These are phyloP conservation scores for Calamus simplicifolius DNA, from an alignment of 176 grass and related monocot genomes.

Conservation along the genomic window DNA sequence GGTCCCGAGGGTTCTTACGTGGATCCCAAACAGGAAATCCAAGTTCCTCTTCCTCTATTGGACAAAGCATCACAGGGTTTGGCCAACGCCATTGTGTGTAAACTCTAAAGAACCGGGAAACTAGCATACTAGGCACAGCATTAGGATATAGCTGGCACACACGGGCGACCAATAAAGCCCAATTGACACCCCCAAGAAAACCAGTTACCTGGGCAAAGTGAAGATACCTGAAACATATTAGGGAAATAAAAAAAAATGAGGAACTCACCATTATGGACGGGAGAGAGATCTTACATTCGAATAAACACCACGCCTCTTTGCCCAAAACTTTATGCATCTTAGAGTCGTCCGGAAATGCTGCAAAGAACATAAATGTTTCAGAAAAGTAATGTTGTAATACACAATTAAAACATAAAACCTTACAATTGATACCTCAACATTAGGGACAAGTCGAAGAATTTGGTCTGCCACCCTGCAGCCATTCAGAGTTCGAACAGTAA, in stretches of 20 bases:
- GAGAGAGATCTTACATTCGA: slow-evolving; percentile 48
- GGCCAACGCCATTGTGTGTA: slow-evolving; percentile 49
- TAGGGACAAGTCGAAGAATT: slow-evolving; percentile 93
- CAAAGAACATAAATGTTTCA: not conserved
- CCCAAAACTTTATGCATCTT: slow-evolving; percentile 91
- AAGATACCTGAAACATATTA: not conserved
- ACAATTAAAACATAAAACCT: not conserved
- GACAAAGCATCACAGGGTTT: slow-evolving; percentile 26
- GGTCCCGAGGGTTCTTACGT: slow-evolving; percentile 81
- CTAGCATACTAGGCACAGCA: slow-evolving; percentile 85
- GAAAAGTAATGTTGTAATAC: not conserved
- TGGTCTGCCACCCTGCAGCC: slow-evolving; percentile 92
- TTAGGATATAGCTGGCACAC: slow-evolving; percentile 96
- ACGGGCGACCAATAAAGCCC: slow-evolving; percentile 79
- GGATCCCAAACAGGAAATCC: slow-evolving; percentile 58
- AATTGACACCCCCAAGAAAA: slow-evolving; percentile 97
- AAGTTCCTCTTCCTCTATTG: slow-evolving; percentile 58
- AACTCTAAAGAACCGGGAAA: slow-evolving; percentile 71
- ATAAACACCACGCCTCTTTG: slow-evolving; percentile 87
- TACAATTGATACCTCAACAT: slow-evolving; percentile 48
- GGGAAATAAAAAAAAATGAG: not conserved
- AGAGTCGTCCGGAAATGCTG: slow-evolving; percentile 80
- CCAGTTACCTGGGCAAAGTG: slow-evolving; percentile 62
- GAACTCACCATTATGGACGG: too few species aligned
- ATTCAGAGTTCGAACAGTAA: slow-evolving; percentile 88